Evolutionary conservation across 371 early-diverging fungal genomes (phyloP).

Genomic region (Coemansia sp.): DNA sequence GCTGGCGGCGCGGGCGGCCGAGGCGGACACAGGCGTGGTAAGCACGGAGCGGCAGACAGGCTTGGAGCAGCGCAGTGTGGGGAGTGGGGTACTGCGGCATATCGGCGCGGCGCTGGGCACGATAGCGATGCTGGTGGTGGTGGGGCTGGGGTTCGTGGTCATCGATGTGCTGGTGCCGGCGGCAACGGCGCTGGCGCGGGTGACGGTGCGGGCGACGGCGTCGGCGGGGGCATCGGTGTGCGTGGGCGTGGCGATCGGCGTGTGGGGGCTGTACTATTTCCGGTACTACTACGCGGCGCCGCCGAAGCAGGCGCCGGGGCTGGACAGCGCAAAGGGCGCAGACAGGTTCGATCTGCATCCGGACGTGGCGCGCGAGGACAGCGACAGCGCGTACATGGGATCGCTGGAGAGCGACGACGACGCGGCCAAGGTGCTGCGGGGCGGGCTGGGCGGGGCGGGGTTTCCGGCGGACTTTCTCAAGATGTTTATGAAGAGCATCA

Average conservation of each 20-base stretch:
- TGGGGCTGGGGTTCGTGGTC: slow-evolving; percentile 15
- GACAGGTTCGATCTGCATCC: slow-evolving; percentile 46
- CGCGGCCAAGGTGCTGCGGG: neutral
- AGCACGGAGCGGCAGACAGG: neutral
- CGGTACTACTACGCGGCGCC: slow-evolving; percentile 43
- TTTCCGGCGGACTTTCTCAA: slow-evolving; percentile 49
- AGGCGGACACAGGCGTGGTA: neutral
- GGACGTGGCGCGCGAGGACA: slow-evolving; percentile 35
- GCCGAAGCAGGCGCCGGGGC: slow-evolving; percentile 8
- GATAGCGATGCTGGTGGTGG: slow-evolving; percentile 1
- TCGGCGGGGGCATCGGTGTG: slow-evolving; percentile 9
- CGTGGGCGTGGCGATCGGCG: slow-evolving; percentile 5
- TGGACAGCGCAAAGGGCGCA: slow-evolving; percentile 2
- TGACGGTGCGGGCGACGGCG: slow-evolving; percentile 19
- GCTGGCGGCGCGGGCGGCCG: neutral
- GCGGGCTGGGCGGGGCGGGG: slow-evolving; percentile 14
- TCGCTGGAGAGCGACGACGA: slow-evolving; percentile 36
- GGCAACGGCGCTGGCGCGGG: neutral
- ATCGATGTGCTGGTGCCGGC: slow-evolving; percentile 18
- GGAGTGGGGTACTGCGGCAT: neutral
- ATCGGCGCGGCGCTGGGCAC: neutral
- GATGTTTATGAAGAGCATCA: slow-evolving; percentile 65
- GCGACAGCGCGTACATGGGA: slow-evolving; percentile 30
- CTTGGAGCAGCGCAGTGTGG: neutral
- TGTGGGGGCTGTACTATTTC: slow-evolving; percentile 37